A percentile compares a stretch with the other conserved stretches of the same genome.
phyloP scores from a whole-genome alignment of 371 early-diverging fungal genomes.

The Mucor circinelloides region DNA sequence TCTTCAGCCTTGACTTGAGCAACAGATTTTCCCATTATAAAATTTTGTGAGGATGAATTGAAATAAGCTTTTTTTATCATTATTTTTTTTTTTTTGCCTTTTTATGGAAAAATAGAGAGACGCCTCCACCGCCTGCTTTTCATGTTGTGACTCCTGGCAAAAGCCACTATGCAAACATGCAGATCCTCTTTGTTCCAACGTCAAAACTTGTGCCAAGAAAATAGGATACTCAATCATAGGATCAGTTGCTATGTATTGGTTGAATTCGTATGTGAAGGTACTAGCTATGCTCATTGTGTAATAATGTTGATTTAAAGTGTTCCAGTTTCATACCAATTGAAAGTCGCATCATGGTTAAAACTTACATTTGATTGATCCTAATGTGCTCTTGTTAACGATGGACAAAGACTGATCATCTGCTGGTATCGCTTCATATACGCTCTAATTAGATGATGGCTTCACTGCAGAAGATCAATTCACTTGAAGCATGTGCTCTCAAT shows the following conservation, averaged over 20 bases:
- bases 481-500: too few species aligned
- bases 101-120: not conserved
- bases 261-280: not conserved
- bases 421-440: too few species aligned
- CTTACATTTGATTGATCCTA: too few species aligned
- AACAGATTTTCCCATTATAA: constrained; percentile 78
- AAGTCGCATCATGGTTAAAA: too few species aligned
- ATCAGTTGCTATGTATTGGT: not conserved
- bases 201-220: not conserved
- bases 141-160: constrained; percentile 9
- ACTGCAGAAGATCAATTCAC: not conserved
- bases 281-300: not conserved
- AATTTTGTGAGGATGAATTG: not conserved
- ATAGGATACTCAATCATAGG: not conserved
- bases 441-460: too few species aligned
- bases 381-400: too few species aligned
- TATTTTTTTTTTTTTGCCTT: constrained; percentile 6
- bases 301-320: not conserved
- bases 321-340: not conserved
- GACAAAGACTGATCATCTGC: too few species aligned
- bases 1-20: constrained; percentile 97
- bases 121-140: constrained; percentile 8
- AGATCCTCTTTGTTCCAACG: not conserved
- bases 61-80: not conserved
- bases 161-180: not conserved